Evolutionary conservation across 2,329 filamentous ascomycete genomes (phyloP).

Genomic region (Calonectria pauciramosa): DNA sequence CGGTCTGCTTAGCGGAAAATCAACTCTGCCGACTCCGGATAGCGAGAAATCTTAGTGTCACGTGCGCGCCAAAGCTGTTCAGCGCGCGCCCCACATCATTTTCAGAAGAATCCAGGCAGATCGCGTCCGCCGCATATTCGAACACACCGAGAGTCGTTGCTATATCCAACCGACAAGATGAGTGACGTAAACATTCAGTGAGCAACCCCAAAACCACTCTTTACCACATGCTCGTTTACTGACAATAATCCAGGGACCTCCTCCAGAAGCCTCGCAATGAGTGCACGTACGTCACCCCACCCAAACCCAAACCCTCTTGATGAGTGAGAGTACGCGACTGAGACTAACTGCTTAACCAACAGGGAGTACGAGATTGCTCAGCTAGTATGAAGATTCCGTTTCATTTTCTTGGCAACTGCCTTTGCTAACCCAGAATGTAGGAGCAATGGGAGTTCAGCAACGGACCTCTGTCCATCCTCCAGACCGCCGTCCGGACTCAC

Average conservation of each 20-base stretch:
- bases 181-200: slow-evolving; percentile 26
- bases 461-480: slow-evolving; percentile 23
- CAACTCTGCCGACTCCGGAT: neutral
- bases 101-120: slow-evolving; percentile 25
- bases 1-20: neutral
- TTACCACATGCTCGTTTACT: neutral
- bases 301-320: neutral
- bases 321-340: slow-evolving; percentile 12
- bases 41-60: neutral
- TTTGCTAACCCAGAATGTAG: neutral
- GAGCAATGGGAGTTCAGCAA: slow-evolving; percentile 28
- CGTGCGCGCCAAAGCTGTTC: slow-evolving; percentile 10
- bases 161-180: slow-evolving; percentile 19
- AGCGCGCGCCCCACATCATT: slow-evolving; percentile 13
- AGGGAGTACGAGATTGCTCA: slow-evolving; percentile 25
- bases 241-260: slow-evolving; percentile 17
- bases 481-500: slow-evolving; percentile 23
- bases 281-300: slow-evolving; percentile 23
- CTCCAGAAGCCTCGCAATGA: slow-evolving; percentile 27
- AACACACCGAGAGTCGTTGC: slow-evolving; percentile 19
- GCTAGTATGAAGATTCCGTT: slow-evolving; percentile 8
- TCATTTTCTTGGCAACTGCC: neutral
- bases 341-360: slow-evolving; percentile 5
- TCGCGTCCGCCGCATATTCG: slow-evolving; percentile 19
- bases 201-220: neutral